Evolutionary conservation across 1,139 yeast genomes (phyloP), one percentile per base, ranked within the genome.

Genomic region (Candida anutae): DNA sequence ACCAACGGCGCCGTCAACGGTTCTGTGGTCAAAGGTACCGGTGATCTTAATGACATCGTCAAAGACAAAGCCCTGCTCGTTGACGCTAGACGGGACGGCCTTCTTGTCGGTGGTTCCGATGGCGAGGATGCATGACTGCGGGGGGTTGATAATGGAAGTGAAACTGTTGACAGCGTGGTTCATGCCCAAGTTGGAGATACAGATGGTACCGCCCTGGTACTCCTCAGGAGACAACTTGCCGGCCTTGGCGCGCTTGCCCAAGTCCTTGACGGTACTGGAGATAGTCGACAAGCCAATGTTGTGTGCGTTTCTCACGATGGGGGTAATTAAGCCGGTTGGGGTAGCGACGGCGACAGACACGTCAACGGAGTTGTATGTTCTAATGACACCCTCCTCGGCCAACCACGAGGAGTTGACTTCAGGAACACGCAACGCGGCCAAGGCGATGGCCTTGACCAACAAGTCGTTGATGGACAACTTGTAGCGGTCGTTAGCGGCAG

Each of bases 271-370:
- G 57, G 81, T 87, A 40, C 60, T 58, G 25, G 97, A 88, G 51
- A 90, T 90, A 24, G 76, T 49, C 29, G 78, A 73, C 39, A 90
- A 73, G 24, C 98, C 98, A 70, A 81, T 84, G 40, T 79, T 48
- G 53, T 90, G 84, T 27, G 94, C 95, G 50, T 79, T 71, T 59
- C 75, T 79, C 43, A 90, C 85, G 46, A 90, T 90, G 42, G 99
- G 99, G 28, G 99, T 90, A 57, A 93, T 80, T 47, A 90, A 73
- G 33, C 99, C 99, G 33, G 94, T 76, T 55, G 97, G 96, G 13
- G 98, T 90, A 37, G 98, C 94, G 40, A 90, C 99, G 25, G 99
- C 99, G 37, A 90, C 96, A 16, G 97, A 87, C 35, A 90, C 94
- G 54, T 90, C 99, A 36, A 88, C 97, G 48, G 77, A 80, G 51